These are phyloP conservation scores for Begonia masoniana DNA, from an alignment of 306 rosid genomes.

Conservation along the genomic window DNA sequence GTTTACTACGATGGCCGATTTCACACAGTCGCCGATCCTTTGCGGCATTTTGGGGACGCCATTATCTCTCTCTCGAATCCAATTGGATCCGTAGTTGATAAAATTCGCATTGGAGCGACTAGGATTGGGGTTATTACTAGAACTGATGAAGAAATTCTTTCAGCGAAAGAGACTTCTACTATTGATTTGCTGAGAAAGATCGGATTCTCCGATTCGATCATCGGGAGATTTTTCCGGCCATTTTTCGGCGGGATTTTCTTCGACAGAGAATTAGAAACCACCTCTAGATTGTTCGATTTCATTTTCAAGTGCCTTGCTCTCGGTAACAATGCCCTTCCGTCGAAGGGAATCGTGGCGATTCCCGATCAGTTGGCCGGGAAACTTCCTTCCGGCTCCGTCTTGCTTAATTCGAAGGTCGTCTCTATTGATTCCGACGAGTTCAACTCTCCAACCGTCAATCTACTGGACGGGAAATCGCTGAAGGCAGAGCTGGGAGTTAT, in stretches of 20 bases:
- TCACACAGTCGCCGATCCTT: conserved; percentile 80
- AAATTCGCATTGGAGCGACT: conserved; percentile 46
- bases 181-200: conserved; percentile 29
- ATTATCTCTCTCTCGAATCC: conserved; percentile 48
- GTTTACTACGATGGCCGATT: conserved; percentile 45
- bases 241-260: conserved; percentile 86
- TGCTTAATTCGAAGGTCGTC: conserved; percentile 35
- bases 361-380: conserved; percentile 55
- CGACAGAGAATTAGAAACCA: conserved; percentile 44
- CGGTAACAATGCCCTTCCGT: conserved; percentile 77
- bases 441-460: conserved; percentile 28
- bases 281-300: conserved; percentile 69
- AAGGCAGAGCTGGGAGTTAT: conserved; percentile 59
- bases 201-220: conserved; percentile 63
- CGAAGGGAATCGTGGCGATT: conserved; percentile 61
- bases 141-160: conserved; percentile 40
- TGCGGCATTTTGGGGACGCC: conserved; percentile 55
- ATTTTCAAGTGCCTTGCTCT: conserved; percentile 84
- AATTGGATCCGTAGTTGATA: conserved; percentile 52
- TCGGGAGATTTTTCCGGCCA: conserved; percentile 54
- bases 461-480: conserved; percentile 48
- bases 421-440: conserved; percentile 24
- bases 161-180: conserved; percentile 36
- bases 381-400: conserved; percentile 39
- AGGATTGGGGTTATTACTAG: conserved; percentile 32